Base-by-base conservation (phyloP, 1,139 yeast species). In the Hansenula lynferdii region DNA sequence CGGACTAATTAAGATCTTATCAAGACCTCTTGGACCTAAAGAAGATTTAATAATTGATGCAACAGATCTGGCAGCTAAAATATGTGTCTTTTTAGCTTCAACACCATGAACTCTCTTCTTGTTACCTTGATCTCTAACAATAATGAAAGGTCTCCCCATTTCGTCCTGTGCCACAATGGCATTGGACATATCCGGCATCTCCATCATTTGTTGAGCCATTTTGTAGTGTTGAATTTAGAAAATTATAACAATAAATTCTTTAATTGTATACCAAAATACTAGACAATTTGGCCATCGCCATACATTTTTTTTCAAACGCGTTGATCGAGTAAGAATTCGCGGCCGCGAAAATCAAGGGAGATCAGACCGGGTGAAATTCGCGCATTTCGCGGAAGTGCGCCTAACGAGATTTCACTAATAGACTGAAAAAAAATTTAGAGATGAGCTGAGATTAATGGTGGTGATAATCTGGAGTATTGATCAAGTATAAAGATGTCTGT, bases 131-230 rank as follows among this genome's bases (percentile, higher is more conserved):
- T 94, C 98, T 61, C 95, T 78, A 40, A 94, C 98, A 60, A 94
- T 92, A 57, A 94, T 90, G 61, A 94, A 87, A 16, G 98, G 99
- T 65, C 97, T 81, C 23, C 99, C 99, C 90, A 85, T 87, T 65
- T 94, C 98, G 62, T 94, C 98, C 65, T 92, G 97, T 7, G 98
- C 97, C 69, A 92, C 87, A 55, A 92, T 87, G 64, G 98, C 98
- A 59, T 92, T 92, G 52, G 97, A 89, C 75, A 92, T 72, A 62
- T 92, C 97, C 34, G 96, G 96, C 85, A 85, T 78, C 46, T 80
- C 84, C 80, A 76, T 74, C 54, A 61, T 58, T 52, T 64, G 72
- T 25, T 56, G 62, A 12, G 53, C 49, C 54, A 50, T 50, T 28
- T 32, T 46, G 28, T 11, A 15, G n/a, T 17, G 11, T 3, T 10